Conservation (phyloP, 2,329 filamentous ascomycete genomes). For the Trichoderma citrinoviride region DNA sequence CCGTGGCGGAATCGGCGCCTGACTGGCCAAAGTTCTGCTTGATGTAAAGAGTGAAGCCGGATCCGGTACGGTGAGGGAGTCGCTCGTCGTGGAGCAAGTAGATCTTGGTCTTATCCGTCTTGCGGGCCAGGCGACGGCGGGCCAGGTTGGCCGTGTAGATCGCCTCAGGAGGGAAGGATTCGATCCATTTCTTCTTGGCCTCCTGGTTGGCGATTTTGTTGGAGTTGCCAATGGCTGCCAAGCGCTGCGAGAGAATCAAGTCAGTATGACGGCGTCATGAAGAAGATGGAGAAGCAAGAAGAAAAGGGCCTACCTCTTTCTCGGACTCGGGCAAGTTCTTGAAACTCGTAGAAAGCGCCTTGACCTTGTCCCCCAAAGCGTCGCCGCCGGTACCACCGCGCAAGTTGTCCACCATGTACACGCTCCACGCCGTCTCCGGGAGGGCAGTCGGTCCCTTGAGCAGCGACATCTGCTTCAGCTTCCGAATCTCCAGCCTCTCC, state of each 20-base stretch:
- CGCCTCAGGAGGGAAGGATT: constrained; percentile 38
- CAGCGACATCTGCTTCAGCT: constrained; percentile 44
- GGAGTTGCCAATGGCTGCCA: constrained; percentile 35
- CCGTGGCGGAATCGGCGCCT: constrained; percentile 24
- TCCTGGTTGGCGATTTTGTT: constrained; percentile 44
- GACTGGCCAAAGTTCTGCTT: constrained; percentile 39
- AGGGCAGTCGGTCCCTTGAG: constrained; percentile 39
- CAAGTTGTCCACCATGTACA: constrained; percentile 40
- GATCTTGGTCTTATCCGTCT: constrained; percentile 30
- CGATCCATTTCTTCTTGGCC: constrained; percentile 48
- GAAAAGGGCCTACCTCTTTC: constrained; percentile 40
- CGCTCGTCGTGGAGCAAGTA: constrained; percentile 47
- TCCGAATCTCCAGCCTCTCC: constrained; percentile 33
- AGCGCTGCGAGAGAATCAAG: constrained; percentile 25
- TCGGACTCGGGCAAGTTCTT: constrained; percentile 42
- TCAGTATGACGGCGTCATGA: neutral
- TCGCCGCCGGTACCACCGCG: neutral
- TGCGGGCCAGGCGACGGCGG: constrained; percentile 42
- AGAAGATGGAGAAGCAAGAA: neutral
- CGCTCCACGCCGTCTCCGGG: constrained; percentile 36
- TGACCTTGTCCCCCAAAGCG: constrained; percentile 28
- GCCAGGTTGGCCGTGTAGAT: constrained; percentile 49
- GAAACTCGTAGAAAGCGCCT: constrained; percentile 35
- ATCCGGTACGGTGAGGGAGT: constrained; percentile 40
- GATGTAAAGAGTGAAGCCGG: constrained; percentile 39